Conservation (phyloP, 495 filamentous ascomycete species). For the Letharia lupina region DNA sequence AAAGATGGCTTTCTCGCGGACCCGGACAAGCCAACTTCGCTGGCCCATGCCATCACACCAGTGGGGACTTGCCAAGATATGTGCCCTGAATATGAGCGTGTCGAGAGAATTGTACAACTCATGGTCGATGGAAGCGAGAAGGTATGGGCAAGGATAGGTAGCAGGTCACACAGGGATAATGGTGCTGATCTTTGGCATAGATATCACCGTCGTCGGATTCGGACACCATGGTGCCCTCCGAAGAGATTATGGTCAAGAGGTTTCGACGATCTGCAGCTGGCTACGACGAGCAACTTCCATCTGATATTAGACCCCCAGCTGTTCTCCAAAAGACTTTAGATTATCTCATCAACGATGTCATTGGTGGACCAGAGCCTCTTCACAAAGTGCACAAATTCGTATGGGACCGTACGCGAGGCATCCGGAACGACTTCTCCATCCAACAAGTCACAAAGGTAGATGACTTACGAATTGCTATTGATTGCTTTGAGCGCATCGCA, state of each 20-base stretch:
- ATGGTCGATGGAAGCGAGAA: slow-evolving; percentile 55
- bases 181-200: slow-evolving; percentile 21
- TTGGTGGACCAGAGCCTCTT: slow-evolving; percentile 55
- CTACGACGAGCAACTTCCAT: slow-evolving; percentile 81
- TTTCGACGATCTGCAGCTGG: slow-evolving; percentile 87
- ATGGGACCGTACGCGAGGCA: slow-evolving; percentile 87
- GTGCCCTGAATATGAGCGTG: slow-evolving; percentile 86
- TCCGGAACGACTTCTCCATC: slow-evolving; percentile 90
- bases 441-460: slow-evolving; percentile 65
- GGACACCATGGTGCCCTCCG: slow-evolving; percentile 36
- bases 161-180: neutral
- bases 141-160: slow-evolving; percentile 30
- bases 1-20: slow-evolving; percentile 73
- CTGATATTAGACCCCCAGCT: slow-evolving; percentile 76
- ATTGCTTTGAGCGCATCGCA: slow-evolving; percentile 80
- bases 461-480: slow-evolving; percentile 58
- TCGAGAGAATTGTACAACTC: slow-evolving; percentile 65
- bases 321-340: slow-evolving; percentile 68
- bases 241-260: slow-evolving; percentile 70
- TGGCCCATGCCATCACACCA: slow-evolving; percentile 78
- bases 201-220: slow-evolving; percentile 24
- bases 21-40: slow-evolving; percentile 69
- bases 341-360: slow-evolving; percentile 71
- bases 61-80: slow-evolving; percentile 85
- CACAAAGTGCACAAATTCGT: slow-evolving; percentile 73